A percentile compares a stretch with the other conserved stretches of the same genome.
Conservation (phyloP, 306 rosid species). For the Hippophae gyantsensis region DNA sequence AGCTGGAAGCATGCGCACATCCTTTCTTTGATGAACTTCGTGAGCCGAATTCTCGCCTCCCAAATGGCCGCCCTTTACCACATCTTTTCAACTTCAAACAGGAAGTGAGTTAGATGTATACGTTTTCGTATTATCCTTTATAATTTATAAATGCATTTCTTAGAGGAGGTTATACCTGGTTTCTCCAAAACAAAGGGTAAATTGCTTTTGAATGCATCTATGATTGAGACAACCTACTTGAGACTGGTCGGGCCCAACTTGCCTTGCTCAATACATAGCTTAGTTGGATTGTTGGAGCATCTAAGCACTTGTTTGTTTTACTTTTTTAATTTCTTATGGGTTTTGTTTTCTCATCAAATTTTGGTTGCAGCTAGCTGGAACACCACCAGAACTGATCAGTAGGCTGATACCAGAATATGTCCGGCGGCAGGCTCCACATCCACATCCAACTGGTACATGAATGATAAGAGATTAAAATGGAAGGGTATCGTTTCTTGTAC, state of each 20-base stretch:
- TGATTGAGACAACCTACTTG: too few species aligned
- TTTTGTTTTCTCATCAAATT: background rate
- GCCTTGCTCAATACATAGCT: too few species aligned
- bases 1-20: conserved; percentile 93
- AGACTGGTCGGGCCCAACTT: too few species aligned
- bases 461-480: conserved; percentile 28
- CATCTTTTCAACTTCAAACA: conserved; percentile 81
- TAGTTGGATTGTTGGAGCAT: background rate
- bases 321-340: background rate
- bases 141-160: background rate
- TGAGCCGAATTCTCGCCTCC: conserved; percentile 72
- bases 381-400: conserved; percentile 57
- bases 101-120: conserved; percentile 56
- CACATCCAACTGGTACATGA: conserved; percentile 47
- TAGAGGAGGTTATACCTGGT: background rate
- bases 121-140: background rate
- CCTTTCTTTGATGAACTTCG: conserved; percentile 93
- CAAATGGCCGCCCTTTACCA: conserved; percentile 79
- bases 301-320: background rate
- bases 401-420: conserved; percentile 81
- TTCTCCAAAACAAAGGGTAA: too few species aligned
- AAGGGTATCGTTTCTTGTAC: conserved; percentile 26
- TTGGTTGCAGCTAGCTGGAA: conserved; percentile 55
- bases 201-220: too few species aligned
- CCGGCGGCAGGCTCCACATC: conserved; percentile 41